These are phyloP conservation scores for Nicotiana tomentosiformis DNA, from an alignment of 257 asterid species.

Conservation along the genomic window DNA sequence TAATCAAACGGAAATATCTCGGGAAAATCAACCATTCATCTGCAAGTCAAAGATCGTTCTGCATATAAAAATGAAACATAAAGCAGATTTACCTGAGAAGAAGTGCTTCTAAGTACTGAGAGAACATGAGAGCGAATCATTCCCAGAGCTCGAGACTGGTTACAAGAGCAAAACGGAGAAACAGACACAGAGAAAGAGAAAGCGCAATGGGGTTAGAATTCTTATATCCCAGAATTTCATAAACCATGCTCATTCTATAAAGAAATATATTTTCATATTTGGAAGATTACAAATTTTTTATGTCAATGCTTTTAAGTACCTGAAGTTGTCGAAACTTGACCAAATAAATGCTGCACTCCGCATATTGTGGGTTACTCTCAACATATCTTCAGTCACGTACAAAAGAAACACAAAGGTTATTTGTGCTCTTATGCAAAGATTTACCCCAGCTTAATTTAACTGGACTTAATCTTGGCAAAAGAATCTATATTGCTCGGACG, in stretches of 20 bases:
- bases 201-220: neutral
- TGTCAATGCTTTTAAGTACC: slow-evolving; percentile 37
- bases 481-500: neutral
- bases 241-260: neutral
- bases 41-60: slow-evolving; percentile 14
- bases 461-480: neutral
- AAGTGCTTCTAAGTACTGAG: slow-evolving; percentile 77
- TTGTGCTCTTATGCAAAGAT: neutral
- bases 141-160: slow-evolving; percentile 95
- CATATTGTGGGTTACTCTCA: slow-evolving; percentile 94
- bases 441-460: neutral
- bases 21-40: slow-evolving; percentile 9
- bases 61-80: slow-evolving; percentile 10
- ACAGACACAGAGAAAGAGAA: neutral
- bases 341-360: slow-evolving; percentile 94
- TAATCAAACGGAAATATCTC: slow-evolving; percentile 18
- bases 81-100: slow-evolving; percentile 70
- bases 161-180: slow-evolving; percentile 4
- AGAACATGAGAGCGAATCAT: slow-evolving; percentile 89
- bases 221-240: neutral
- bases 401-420: slow-evolving; percentile 7
- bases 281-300: neutral
- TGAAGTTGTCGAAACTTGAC: slow-evolving; percentile 99
- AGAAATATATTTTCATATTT: neutral
- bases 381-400: slow-evolving; percentile 59